These are phyloP conservation scores for Ascochyta pisi DNA, from an alignment of 2,329 filamentous ascomycete species.

Conservation along the genomic window DNA sequence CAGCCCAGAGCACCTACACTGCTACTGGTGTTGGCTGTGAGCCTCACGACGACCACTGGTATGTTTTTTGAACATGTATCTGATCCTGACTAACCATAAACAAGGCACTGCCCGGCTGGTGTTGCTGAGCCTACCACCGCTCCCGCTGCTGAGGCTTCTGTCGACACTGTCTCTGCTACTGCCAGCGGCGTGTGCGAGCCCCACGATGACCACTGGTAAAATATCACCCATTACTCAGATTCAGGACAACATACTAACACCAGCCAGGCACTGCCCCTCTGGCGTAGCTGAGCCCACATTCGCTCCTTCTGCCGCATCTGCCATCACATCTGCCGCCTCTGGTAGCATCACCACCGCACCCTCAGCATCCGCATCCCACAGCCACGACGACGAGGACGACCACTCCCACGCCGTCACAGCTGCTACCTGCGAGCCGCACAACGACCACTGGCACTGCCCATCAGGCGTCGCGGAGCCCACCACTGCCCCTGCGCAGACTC, in stretches of 20 bases:
- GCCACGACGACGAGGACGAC: constrained; percentile 29
- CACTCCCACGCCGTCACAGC: constrained; percentile 35
- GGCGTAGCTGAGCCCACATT: constrained; percentile 27
- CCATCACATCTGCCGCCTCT: constrained; percentile 3
- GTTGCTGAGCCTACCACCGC: constrained; percentile 22
- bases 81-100: neutral
- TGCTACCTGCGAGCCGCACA: constrained; percentile 35
- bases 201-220: constrained; percentile 36
- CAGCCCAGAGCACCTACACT: constrained; percentile 28
- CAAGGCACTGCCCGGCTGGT: constrained; percentile 22
- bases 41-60: constrained; percentile 24
- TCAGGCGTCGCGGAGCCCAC: constrained; percentile 36
- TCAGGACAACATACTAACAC: neutral
- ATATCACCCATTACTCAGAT: rapidly evolving
- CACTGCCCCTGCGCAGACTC: constrained; percentile 21
- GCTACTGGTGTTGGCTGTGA: constrained; percentile 19
- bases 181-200: constrained; percentile 29
- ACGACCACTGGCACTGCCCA: constrained; percentile 39
- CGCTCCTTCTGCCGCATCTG: constrained; percentile 15
- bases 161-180: constrained; percentile 23
- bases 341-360: constrained; percentile 9
- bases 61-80: neutral
- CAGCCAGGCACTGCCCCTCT: constrained; percentile 26
- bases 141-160: constrained; percentile 15
- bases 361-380: constrained; percentile 20